These are phyloP conservation scores for Conringia planisiliqua DNA, from an alignment of 345 rosid genomes.

Conservation along the genomic window DNA sequence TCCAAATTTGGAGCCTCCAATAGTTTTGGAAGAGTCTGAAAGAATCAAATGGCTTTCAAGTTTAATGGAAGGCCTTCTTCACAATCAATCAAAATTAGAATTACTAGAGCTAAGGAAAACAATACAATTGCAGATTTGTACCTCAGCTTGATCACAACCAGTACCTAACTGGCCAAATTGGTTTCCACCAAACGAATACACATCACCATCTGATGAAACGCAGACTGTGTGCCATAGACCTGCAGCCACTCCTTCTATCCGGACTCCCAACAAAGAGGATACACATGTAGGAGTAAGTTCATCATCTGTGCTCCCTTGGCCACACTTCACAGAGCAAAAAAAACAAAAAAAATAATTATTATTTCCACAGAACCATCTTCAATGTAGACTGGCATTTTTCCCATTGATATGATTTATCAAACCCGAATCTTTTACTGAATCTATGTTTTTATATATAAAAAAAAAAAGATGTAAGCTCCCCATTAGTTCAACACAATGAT, in stretches of 20 bases:
- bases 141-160: conserved; percentile 97
- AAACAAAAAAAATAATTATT: neutral
- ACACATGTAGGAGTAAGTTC: conserved; percentile 85
- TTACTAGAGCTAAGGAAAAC: neutral
- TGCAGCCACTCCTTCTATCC: conserved; percentile 69
- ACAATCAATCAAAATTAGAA: neutral
- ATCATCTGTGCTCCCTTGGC: conserved; percentile 96
- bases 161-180: conserved; percentile 99
- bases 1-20: conserved; percentile 87
- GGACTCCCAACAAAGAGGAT: conserved; percentile 81
- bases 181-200: conserved; percentile 93
- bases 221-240: conserved; percentile 98
- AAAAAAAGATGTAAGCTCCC: neutral
- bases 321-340: conserved; percentile 54
- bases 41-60: neutral
- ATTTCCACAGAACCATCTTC: conserved; percentile 29
- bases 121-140: conserved; percentile 26
- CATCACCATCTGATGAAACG: conserved; percentile 82
- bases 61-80: neutral
- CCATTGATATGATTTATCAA: neutral
- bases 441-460: neutral
- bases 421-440: neutral
- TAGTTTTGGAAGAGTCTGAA: conserved; percentile 82
- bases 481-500: conserved; percentile 3
- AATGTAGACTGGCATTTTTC: conserved; percentile 28